Evolutionary conservation across 2,329 filamentous ascomycete genomes (phyloP), one percentile per base, ranked within the genome.

Genomic region (Ophiostoma ulmi): DNA sequence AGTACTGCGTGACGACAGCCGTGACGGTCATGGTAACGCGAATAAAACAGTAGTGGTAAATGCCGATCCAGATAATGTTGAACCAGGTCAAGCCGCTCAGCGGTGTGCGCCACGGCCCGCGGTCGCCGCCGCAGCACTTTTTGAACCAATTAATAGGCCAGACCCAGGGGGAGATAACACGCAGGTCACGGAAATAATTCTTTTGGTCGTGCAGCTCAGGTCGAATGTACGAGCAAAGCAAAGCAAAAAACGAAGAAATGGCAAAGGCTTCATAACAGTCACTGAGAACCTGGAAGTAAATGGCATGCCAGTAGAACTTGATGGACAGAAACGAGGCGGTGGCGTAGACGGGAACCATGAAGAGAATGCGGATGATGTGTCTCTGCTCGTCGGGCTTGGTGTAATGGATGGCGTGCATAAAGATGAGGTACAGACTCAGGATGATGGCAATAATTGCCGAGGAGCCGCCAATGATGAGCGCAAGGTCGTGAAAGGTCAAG

Each of bases 201-300:
- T 96, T 96, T 78, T 96, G 93, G 36, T 88, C 85, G 78, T 94
- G 92, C 31, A 96, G 80, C 75, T 90, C 88, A 8, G 91, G 90
- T 5, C 90, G 91, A 73, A 93, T 85, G 79, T 95, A 95, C 77
- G 92, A 86, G 78, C 92, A 95, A 76, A 96, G 81, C 66, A 96
- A 83, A 10, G 90, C 88, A 80, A 96, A 96, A 83, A 96, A 97
- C 74, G 91, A 91, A 39, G 91, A 90, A 74, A 96, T 94, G 71
- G 92, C 91, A 76, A 96, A 94, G 13, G 93, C 92, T 81, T 96
- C 93, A 79, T 96, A 96, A 80, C 91, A 94, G 78, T 95, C 91
- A 76, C 91, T 88, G 63, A 94, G 82, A 69, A 95, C 89, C 76
- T 92, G 86, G 78, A 90, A 95, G 81, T 96, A 96, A 71, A 95